Evolutionary conservation across 176 grass and related monocot species (phyloP), one percentile per base, ranked within the genome.

Genomic region (Carex littledalei): DNA sequence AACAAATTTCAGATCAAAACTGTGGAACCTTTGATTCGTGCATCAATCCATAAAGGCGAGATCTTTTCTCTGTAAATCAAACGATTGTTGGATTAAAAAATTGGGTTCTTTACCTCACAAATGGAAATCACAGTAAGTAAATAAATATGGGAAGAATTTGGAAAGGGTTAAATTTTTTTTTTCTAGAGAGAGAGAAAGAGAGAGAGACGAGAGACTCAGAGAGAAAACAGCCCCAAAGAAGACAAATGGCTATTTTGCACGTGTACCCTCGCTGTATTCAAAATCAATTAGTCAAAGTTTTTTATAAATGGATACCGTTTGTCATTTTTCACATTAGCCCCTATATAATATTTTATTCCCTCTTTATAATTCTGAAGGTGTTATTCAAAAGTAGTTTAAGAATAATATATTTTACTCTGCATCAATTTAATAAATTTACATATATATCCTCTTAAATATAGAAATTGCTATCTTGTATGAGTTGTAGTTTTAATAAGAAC

Each of bases 11-110:
- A 58, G 80, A 83, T 83, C 80, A 67, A 67, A 83, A 83, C 24
- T 50, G 35, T 67, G n/a, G 60, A 35, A 29, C 73, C 73, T 77
- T 62, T 45, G 55, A 14, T 24, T 22, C 37, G 63, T 10, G 45
- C 67, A 65, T 83, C 59, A 39, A 37, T 83, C 59, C 59, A 20
- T 15, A 65, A 35, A 83, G 80, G 16, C 61, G 41, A 83, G 80
- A 83, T 83, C 80, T 83, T 83, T 83, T 17, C 13, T 65, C 13
- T 65, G 57, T 65, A 82, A 82, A 82, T 65, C 79, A 82, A 11
- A 32, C 54, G 54, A 58, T 79, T 56, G 26, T 29, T 3, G 61
- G 9, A 29, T 61, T 22, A 74, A 65, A 61, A 5, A 82, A 82
- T 8, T 39, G 37, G 37, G 37, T 62, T 9, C 5, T 82, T 82